phyloP scores from a whole-genome alignment of 2,329 filamentous ascomycete species.

The Geosmithia morbida region DNA sequence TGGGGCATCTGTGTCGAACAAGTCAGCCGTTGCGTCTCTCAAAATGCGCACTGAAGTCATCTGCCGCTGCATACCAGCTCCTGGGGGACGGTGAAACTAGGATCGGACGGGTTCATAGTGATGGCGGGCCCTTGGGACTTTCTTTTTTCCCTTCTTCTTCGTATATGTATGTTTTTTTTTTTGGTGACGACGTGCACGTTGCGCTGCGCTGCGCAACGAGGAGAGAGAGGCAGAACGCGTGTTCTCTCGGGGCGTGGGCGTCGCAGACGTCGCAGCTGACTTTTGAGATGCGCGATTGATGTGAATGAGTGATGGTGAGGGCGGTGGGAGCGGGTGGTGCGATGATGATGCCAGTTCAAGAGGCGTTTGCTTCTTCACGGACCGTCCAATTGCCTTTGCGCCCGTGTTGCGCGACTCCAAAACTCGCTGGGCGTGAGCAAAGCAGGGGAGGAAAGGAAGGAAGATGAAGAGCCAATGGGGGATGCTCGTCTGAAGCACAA shows the following conservation, averaged over 20 bases:
- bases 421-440: background rate
- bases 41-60: background rate
- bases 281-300: background rate
- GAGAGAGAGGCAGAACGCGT: background rate
- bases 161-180: background rate
- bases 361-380: background rate
- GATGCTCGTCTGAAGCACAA: background rate
- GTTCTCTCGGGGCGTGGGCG: background rate
- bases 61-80: conserved; percentile 25
- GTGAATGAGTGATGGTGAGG: background rate
- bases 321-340: background rate
- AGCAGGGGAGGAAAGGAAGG: background rate
- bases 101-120: conserved; percentile 18
- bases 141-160: too few relatives aligned
- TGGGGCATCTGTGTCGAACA: conserved; percentile 53
- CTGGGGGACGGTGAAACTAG: conserved; percentile 25
- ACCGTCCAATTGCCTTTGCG: background rate
- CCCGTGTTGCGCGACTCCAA: conserved; percentile 1
- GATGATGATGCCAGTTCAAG: background rate
- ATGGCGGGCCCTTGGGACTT: background rate
- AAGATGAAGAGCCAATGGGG: background rate
- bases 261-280: background rate
- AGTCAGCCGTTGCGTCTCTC: background rate
- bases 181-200: background rate
- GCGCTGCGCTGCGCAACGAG: background rate